phyloP scores from a whole-genome alignment of 495 filamentous ascomycete species.

The Lineolata rhizophorae region DNA sequence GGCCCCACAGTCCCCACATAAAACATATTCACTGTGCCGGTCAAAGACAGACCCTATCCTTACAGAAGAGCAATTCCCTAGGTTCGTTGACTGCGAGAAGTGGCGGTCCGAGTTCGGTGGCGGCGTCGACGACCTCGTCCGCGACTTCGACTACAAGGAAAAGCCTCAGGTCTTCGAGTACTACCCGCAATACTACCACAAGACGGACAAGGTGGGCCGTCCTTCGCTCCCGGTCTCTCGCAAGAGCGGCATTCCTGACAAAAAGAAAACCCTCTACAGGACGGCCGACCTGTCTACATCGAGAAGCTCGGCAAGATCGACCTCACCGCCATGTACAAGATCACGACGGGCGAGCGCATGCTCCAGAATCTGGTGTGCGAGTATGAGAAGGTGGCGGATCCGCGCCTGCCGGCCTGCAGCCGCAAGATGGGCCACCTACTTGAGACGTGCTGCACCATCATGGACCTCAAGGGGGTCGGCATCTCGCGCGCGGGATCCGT shows the following conservation, averaged over 20 bases:
- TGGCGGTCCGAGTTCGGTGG: conserved; percentile 66
- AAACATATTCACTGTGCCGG: no score
- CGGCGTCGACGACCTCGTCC: conserved; percentile 58
- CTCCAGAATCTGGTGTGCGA: conserved; percentile 84
- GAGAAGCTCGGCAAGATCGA: conserved; percentile 91
- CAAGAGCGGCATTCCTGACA: background rate
- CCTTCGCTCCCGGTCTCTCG: conserved; percentile 1
- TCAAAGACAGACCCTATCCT: background rate
- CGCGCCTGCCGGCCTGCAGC: conserved; percentile 83
- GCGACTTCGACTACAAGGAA: conserved; percentile 70
- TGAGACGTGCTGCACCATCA: conserved; percentile 93
- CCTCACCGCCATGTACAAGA: conserved; percentile 71
- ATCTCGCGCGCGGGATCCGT: conserved; percentile 58
- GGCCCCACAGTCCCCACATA: no score
- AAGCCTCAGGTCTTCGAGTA: conserved; percentile 73
- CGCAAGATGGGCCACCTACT: conserved; percentile 75
- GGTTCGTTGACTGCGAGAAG: conserved; percentile 79
- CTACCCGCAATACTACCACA: conserved; percentile 98
- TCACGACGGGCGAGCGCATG: conserved; percentile 86
- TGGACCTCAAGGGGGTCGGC: conserved; percentile 90
- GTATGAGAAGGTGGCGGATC: conserved; percentile 89
- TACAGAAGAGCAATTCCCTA: conserved; percentile 16
- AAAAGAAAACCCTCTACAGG: conserved; percentile 27
- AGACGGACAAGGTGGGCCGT: conserved; percentile 73
- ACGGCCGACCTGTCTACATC: conserved; percentile 91